Conservation (phyloP, 176 grass and related monocot genomes). For the Avena insularis region DNA sequence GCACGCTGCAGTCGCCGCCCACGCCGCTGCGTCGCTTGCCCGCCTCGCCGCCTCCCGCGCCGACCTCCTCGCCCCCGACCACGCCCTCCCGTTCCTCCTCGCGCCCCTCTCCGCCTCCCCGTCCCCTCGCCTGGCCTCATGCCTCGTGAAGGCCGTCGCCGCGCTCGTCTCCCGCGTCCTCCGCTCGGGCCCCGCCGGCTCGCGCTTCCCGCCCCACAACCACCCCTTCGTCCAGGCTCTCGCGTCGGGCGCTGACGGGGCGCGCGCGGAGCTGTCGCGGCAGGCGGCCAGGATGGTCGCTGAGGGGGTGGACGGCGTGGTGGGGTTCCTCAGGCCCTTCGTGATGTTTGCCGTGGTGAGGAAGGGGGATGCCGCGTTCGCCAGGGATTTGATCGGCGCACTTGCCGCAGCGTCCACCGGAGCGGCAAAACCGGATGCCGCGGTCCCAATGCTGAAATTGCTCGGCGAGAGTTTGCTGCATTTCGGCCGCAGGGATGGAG, state of each 20-base stretch:
- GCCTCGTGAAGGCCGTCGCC: slow-evolving; percentile 10
- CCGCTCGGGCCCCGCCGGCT: slow-evolving; percentile 14
- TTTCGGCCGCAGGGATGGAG: slow-evolving; percentile 45
- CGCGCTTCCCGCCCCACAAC: slow-evolving; percentile 46
- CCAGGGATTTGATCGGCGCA: slow-evolving; percentile 61
- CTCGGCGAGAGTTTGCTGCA: slow-evolving; percentile 57
- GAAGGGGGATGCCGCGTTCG: slow-evolving; percentile 48
- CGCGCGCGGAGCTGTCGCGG: slow-evolving; percentile 51
- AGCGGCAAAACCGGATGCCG: slow-evolving; percentile 28
- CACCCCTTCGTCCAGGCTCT: slow-evolving; percentile 74
- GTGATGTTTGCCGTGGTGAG: slow-evolving; percentile 60
- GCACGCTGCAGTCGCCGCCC: slow-evolving; percentile 30
- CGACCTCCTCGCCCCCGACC: slow-evolving; percentile 46
- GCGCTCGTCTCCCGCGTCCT: slow-evolving; percentile 52
- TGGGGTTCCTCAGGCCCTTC: slow-evolving; percentile 64
- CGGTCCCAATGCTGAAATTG: slow-evolving; percentile 60
- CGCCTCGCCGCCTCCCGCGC: slow-evolving; percentile 42
- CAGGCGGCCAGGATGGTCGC: slow-evolving; percentile 60
- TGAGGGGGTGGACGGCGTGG: slow-evolving; percentile 36
- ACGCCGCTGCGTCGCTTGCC: slow-evolving; percentile 40
- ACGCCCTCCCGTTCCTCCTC: slow-evolving; percentile 47
- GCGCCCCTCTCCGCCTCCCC: slow-evolving; percentile 45
- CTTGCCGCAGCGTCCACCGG: slow-evolving; percentile 46
- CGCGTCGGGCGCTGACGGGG: slow-evolving; percentile 44
- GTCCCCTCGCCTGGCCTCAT: slow-evolving; percentile 24